These are phyloP conservation scores for Malania oleifera DNA, from an alignment of 164 flowering plant genomes.

Conservation along the genomic window DNA sequence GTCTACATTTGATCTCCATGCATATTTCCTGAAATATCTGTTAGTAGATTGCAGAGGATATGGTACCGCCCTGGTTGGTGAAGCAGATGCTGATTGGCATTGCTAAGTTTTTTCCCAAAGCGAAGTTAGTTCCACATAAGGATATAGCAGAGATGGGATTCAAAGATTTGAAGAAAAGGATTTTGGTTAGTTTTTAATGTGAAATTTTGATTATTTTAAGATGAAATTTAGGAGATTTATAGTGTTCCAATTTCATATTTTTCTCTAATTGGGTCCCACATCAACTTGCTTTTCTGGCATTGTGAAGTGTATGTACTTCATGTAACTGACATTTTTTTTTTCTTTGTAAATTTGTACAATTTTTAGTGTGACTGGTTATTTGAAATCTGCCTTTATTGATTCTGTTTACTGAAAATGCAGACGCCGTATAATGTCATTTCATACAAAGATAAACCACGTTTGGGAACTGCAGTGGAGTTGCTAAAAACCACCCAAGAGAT, in stretches of 20 bases:
- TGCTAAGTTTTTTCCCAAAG: slow-evolving; percentile 1
- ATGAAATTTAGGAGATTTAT: not conserved
- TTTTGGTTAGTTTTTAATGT: not conserved
- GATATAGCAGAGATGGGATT: slow-evolving; percentile 5
- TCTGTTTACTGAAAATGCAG: not conserved
- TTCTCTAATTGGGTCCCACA: too few relatives aligned
- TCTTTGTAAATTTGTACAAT: not conserved
- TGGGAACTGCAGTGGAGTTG: slow-evolving; percentile 1
- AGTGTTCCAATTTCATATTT: too few relatives aligned
- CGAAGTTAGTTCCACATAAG: not conserved
- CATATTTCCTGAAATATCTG: not conserved
- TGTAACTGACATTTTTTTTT: not conserved
- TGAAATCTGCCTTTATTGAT: too few relatives aligned
- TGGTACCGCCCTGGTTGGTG: slow-evolving; percentile 1
- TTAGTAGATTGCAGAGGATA: slow-evolving; percentile 1
- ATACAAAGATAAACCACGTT: not conserved
- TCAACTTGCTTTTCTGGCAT: too few relatives aligned
- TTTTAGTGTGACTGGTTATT: not conserved
- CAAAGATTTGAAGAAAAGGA: not conserved
- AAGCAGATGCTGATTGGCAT: not conserved
- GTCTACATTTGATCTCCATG: not conserved
- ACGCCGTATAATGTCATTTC: slow-evolving; percentile 1
- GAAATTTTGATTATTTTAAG: not conserved
- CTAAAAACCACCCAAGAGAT: slow-evolving; percentile 3
- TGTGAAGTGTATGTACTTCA: not conserved